Evolutionary conservation across 2,329 filamentous ascomycete genomes (phyloP).

Genomic region (Helotiales sp.): DNA sequence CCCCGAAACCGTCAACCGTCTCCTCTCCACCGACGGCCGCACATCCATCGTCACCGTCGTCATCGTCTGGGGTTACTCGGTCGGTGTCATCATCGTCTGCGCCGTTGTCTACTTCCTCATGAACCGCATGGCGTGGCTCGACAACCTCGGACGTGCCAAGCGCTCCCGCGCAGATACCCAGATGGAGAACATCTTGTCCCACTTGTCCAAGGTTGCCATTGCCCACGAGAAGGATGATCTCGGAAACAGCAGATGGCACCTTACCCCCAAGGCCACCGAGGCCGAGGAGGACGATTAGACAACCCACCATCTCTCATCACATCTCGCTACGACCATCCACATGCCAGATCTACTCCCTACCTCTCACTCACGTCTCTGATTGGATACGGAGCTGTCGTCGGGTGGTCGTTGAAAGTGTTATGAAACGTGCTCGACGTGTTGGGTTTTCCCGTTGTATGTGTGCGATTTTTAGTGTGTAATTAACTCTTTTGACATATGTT

Average conservation of each 20-base stretch:
- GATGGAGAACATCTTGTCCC: slow-evolving; percentile 69
- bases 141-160: slow-evolving; percentile 67
- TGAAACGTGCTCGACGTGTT: background rate
- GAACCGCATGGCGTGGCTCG: slow-evolving; percentile 62
- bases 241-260: slow-evolving; percentile 39
- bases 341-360: background rate
- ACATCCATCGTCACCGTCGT: slow-evolving; percentile 65
- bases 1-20: slow-evolving; percentile 45
- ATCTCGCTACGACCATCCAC: background rate
- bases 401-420: background rate
- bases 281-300: slow-evolving; percentile 44
- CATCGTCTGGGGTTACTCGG: slow-evolving; percentile 68
- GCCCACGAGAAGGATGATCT: slow-evolving; percentile 60
- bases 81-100: slow-evolving; percentile 68
- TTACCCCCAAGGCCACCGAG: slow-evolving; percentile 39
- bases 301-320: background rate
- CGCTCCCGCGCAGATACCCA: slow-evolving; percentile 64
- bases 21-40: slow-evolving; percentile 47
- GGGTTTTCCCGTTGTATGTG: slow-evolving; percentile 8
- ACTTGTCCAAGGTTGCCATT: slow-evolving; percentile 66
- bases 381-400: background rate
- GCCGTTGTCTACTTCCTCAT: slow-evolving; percentile 68
- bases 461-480: slow-evolving; percentile 13
- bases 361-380: slow-evolving; percentile 1
- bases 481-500: slow-evolving; percentile 6